These are phyloP conservation scores for Nicotiana otophora DNA, from an alignment of 257 asterid genomes.

Conservation along the genomic window DNA sequence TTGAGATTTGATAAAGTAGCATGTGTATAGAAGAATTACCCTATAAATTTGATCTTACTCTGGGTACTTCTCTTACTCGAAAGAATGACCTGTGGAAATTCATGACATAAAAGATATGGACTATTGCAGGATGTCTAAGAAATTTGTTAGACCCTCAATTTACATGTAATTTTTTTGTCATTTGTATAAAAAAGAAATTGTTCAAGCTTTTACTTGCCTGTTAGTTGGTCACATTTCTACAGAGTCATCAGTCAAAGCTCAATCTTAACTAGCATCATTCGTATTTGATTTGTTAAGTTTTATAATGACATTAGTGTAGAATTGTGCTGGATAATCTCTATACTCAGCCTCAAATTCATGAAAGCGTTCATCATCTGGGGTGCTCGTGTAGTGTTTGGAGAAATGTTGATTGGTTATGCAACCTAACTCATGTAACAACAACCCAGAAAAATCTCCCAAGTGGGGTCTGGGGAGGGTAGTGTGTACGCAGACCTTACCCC, in stretches of 20 bases:
- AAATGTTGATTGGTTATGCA: background rate
- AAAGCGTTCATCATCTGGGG: background rate
- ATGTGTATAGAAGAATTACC: background rate
- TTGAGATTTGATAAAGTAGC: background rate
- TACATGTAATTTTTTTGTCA: background rate
- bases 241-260: background rate
- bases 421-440: background rate
- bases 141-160: background rate
- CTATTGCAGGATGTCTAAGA: background rate
- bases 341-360: background rate
- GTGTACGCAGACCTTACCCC: no score
- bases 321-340: background rate
- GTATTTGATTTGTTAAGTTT: background rate
- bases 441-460: no score
- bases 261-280: background rate
- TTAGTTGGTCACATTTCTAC: background rate
- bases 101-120: background rate
- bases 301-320: background rate
- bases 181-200: background rate
- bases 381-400: background rate
- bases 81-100: background rate
- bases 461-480: no score
- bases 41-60: background rate
- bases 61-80: background rate
- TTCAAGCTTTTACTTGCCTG: background rate